phyloP scores from a whole-genome alignment of 257 asterid genomes.

The Lavandula angustifolia region DNA sequence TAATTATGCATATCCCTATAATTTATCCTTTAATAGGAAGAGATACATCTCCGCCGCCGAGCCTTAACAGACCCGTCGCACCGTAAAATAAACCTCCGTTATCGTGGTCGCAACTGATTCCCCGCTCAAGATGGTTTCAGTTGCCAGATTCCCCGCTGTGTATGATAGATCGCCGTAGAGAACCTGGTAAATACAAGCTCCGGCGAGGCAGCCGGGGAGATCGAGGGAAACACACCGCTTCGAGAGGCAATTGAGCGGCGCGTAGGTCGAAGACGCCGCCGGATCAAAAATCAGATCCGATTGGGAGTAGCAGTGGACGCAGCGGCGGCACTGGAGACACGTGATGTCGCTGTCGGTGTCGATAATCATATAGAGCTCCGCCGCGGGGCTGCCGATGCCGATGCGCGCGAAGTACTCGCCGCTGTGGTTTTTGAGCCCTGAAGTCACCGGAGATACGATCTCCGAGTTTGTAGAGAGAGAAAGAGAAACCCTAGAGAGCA shows the following conservation, averaged over 20 bases:
- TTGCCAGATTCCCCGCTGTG: slow-evolving; percentile 60
- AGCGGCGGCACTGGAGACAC: slow-evolving; percentile 85
- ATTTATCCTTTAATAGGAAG: too few relatives aligned
- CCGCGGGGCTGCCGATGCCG: slow-evolving; percentile 71
- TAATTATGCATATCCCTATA: too few relatives aligned
- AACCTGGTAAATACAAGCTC: slow-evolving; percentile 52
- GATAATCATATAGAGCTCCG: slow-evolving; percentile 44
- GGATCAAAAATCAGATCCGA: slow-evolving; percentile 65
- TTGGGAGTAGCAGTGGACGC: slow-evolving; percentile 64
- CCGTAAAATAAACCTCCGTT: slow-evolving; percentile 69
- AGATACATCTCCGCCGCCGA: slow-evolving; percentile 68
- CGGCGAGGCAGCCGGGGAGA: slow-evolving; percentile 41
- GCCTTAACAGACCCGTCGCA: slow-evolving; percentile 66
- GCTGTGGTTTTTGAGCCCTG: slow-evolving; percentile 55
- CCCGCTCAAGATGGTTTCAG: slow-evolving; percentile 75
- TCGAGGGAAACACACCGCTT: slow-evolving; percentile 48
- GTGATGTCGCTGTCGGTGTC: slow-evolving; percentile 77
- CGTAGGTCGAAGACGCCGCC: slow-evolving; percentile 48
- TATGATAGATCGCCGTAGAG: slow-evolving; percentile 76
- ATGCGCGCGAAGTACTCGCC: slow-evolving; percentile 75
- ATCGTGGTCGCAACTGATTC: slow-evolving; percentile 78
- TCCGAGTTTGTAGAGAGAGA: slow-evolving; percentile 35
- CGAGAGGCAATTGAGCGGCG: slow-evolving; percentile 45
- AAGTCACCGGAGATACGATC: slow-evolving; percentile 49
- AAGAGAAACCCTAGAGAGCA: slow-evolving; percentile 32